Evolutionary conservation across 768 basidiomycete species (phyloP), one percentile per base, ranked within the genome.

Genomic region (Psilocybe sp.): DNA sequence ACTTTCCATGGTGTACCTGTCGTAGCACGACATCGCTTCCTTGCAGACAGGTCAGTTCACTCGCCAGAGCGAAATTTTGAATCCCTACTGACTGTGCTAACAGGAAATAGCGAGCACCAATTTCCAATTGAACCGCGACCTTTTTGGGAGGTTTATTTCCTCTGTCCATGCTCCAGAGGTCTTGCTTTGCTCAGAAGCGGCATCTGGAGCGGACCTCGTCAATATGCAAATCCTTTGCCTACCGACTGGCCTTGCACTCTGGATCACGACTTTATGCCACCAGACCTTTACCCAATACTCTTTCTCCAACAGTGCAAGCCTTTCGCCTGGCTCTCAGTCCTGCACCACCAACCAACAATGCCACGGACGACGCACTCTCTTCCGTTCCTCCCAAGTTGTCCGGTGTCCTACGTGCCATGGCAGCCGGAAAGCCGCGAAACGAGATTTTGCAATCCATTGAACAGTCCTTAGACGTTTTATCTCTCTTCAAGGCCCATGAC

Each of bases 131-230:
- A 28, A 28, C 47, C 43, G 50, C 1, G n/a, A 31, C 36, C 47
- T 44, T 37, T 15, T 56, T 66, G 66, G 61, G 64, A 59, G 45
- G 53, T 61, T 53, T 34, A 56, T 75, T 74, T 75, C 73, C 77
- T 28, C 23, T 81, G 82, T 82, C 80, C 80, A 88, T 88, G 85
- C 84, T 82, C 70, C 81, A 78, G 80, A 79, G 78, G 71, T 76
- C 71, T 63, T 67, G 74, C 62, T 71, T 76, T 69, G 69, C 74
- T 67, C 73, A 69, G 71, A 79, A 77, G 70, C 76, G 69, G 68
- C 74, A 74, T 69, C 65, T 79, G 66, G 71, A 76, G 57, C 73
- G 70, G 60, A 16, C 62, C 60, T 55, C 61, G 36, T 45, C 51
- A 46, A 49, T 47, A 59, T 61, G 51, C 60, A 50, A 46, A 43